These are phyloP conservation scores for Russula ochroleuca DNA, from an alignment of 768 basidiomycete species.

Conservation along the genomic window DNA sequence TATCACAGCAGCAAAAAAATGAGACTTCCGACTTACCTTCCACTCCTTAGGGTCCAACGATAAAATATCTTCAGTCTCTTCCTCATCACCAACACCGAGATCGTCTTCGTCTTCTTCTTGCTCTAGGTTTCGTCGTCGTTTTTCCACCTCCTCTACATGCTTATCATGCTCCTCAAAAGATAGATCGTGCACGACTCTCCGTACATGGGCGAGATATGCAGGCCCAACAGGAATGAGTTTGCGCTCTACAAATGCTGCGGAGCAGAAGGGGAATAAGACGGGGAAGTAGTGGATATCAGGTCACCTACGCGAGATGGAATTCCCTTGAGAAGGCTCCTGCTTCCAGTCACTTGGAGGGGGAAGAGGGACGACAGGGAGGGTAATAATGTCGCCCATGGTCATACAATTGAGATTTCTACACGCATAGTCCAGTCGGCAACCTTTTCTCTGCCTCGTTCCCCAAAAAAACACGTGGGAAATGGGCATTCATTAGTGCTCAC, in stretches of 20 bases:
- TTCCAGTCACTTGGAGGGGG: slow-evolving; percentile 46
- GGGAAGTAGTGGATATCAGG: slow-evolving; percentile 15
- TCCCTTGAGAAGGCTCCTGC: slow-evolving; percentile 38
- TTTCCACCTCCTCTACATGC: slow-evolving; percentile 50
- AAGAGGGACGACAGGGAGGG: slow-evolving; percentile 41
- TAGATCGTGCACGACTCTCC: slow-evolving; percentile 65
- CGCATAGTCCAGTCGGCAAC: background rate
- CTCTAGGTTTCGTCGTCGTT: slow-evolving; percentile 49
- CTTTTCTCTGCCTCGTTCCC: slow-evolving; percentile 10
- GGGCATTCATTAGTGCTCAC: background rate
- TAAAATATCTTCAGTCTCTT: slow-evolving; percentile 66
- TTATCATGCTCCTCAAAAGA: slow-evolving; percentile 83
- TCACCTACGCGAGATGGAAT: slow-evolving; percentile 35
- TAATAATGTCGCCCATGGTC: slow-evolving; percentile 29
- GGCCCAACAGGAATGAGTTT: slow-evolving; percentile 80
- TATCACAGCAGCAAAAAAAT: background rate
- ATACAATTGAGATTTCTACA: slow-evolving; percentile 5
- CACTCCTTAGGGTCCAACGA: slow-evolving; percentile 93
- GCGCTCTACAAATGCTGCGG: slow-evolving; percentile 41
- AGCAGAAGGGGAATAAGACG: background rate
- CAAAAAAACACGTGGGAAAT: slow-evolving; percentile 26
- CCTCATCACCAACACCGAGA: slow-evolving; percentile 89
- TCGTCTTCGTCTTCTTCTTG: slow-evolving; percentile 57
- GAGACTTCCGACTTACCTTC: slow-evolving; percentile 59
- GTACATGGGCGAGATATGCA: slow-evolving; percentile 80